These are phyloP conservation scores for Verticillium nubilum DNA, from an alignment of 2,329 filamentous ascomycete genomes.

Conservation along the genomic window DNA sequence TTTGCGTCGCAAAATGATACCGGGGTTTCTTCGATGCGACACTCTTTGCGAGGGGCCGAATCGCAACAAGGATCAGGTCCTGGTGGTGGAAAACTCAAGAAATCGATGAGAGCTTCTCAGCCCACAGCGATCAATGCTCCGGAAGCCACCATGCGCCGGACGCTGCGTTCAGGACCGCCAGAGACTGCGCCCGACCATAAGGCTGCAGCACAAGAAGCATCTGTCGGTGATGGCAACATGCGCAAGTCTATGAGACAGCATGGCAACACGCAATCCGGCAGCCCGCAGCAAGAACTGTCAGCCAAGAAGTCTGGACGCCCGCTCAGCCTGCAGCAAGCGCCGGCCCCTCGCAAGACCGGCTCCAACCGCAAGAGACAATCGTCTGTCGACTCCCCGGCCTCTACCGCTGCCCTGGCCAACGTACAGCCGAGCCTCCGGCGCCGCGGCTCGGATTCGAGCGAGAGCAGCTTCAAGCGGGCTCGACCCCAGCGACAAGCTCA, in stretches of 20 bases:
- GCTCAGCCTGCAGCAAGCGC: constrained; percentile 6
- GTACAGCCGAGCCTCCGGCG: constrained; percentile 37
- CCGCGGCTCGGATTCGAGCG: constrained; percentile 59
- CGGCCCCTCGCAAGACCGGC: not conserved
- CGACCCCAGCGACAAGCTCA: constrained; percentile 38
- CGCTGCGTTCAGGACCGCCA: constrained; percentile 2
- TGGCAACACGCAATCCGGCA: not conserved
- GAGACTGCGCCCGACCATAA: not conserved
- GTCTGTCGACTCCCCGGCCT: constrained; percentile 5
- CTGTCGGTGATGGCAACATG: constrained; percentile 14
- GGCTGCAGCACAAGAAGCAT: not conserved
- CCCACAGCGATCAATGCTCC: not conserved
- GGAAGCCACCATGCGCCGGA: constrained; percentile 20
- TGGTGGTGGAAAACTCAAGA: constrained; percentile 30
- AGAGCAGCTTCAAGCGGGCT: constrained; percentile 75
- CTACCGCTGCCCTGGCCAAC: constrained; percentile 12
- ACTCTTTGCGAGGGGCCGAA: constrained; percentile 7
- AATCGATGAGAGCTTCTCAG: constrained; percentile 38
- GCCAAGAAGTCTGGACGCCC: not conserved
- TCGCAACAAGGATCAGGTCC: constrained; percentile 2
- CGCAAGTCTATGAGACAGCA: constrained; percentile 20
- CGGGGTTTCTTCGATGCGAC: not conserved
- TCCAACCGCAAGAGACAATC: not conserved
- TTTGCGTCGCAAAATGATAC: not conserved
- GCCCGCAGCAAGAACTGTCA: not conserved